phyloP scores from a whole-genome alignment of 768 basidiomycete genomes.

The Flagelloscypha sp. region DNA sequence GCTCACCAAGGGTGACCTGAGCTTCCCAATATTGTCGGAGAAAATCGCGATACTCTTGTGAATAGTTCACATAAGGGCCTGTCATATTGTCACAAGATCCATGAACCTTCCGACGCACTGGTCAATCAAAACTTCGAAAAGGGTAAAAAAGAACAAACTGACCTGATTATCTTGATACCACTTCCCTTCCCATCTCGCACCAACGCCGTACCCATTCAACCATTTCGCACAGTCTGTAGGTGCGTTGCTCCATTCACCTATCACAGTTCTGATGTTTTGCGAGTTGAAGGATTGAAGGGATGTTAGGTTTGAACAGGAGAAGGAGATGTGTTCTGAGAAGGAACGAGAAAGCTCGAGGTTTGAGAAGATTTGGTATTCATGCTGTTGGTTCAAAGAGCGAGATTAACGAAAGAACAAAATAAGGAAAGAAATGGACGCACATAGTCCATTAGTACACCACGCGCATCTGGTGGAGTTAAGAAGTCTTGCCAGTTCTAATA shows the following conservation, averaged over 20 bases:
- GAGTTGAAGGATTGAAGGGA: constrained; percentile 38
- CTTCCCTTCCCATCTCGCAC: constrained; percentile 62
- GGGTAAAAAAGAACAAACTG: no score
- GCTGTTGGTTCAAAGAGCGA: constrained; percentile 25
- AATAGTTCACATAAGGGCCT: constrained; percentile 51
- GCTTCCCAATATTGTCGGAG: constrained; percentile 72
- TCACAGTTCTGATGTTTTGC: constrained; percentile 61
- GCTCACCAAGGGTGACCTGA: constrained; percentile 68
- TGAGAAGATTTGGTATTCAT: constrained; percentile 71
- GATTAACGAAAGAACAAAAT: constrained; percentile 1
- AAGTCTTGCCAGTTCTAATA: constrained; percentile 52
- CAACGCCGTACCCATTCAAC: constrained; percentile 71
- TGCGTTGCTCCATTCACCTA: constrained; percentile 76
- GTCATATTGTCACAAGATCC: constrained; percentile 60
- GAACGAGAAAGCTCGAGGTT: constrained; percentile 44
- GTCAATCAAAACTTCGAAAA: no score
- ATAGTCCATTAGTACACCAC: constrained; percentile 59
- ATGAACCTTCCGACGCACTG: no score
- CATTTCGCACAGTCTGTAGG: constrained; percentile 69
- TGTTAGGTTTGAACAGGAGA: constrained; percentile 44
- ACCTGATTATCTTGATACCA: constrained; percentile 33
- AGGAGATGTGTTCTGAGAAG: constrained; percentile 47
- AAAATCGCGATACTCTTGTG: constrained; percentile 52
- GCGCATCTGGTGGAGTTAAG: constrained; percentile 41
- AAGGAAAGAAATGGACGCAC: constrained; percentile 24